phyloP scores from a whole-genome alignment of 2,329 filamentous ascomycete species.

The Curvularia sp. region DNA sequence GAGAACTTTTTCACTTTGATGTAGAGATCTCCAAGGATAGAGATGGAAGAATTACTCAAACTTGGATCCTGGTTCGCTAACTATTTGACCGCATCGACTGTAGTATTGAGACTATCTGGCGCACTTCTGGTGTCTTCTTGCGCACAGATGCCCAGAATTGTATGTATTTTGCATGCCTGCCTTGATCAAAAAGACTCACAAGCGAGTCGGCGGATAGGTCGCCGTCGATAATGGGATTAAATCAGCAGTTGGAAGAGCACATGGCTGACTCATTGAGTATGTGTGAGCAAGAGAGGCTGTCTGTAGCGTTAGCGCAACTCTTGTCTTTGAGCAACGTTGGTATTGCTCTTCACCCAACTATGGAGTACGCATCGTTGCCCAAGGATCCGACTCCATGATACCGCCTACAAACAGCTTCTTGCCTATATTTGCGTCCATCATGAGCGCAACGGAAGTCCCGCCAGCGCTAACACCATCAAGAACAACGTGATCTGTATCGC shows the following conservation, averaged over 20 bases:
- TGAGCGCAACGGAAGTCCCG: constrained; percentile 51
- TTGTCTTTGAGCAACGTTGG: constrained; percentile 60
- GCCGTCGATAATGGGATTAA: constrained; percentile 60
- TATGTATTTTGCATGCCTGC: constrained; percentile 60
- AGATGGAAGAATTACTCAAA: constrained; percentile 60
- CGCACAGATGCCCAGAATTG: constrained; percentile 63
- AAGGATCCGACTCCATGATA: constrained; percentile 63
- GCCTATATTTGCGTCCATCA: constrained; percentile 51
- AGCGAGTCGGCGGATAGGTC: constrained; percentile 62
- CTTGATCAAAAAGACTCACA: constrained; percentile 57
- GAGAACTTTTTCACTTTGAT: constrained; percentile 53
- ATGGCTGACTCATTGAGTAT: constrained; percentile 54
- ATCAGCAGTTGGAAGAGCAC: constrained; percentile 53
- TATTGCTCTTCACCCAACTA: constrained; percentile 61
- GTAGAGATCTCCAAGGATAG: constrained; percentile 63
- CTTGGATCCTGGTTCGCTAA: constrained; percentile 66
- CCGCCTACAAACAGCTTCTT: constrained; percentile 60
- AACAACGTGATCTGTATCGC: constrained; percentile 71
- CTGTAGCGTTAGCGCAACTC: constrained; percentile 53
- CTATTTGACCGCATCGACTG: constrained; percentile 62
- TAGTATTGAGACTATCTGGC: constrained; percentile 57
- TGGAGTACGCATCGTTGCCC: constrained; percentile 58
- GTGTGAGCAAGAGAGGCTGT: constrained; percentile 59
- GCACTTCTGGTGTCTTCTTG: constrained; percentile 72
- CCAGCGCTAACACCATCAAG: constrained; percentile 74